These are phyloP conservation scores for Madurella fahalii DNA, from an alignment of 2,329 filamentous ascomycete species.

Conservation along the genomic window DNA sequence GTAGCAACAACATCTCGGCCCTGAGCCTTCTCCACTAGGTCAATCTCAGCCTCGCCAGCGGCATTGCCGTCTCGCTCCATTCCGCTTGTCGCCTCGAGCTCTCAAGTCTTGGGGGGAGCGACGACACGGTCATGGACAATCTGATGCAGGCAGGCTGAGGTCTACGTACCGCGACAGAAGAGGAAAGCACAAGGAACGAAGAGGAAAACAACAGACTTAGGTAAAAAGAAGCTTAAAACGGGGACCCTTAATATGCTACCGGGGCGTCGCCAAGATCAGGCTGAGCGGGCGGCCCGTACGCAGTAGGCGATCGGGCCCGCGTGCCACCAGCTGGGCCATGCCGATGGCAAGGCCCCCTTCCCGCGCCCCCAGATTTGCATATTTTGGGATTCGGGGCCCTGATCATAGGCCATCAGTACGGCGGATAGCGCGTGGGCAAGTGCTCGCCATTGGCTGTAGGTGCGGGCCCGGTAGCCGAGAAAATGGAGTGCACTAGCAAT, in stretches of 20 bases:
- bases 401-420: neutral
- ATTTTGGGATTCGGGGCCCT: no score
- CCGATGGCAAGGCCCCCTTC: neutral
- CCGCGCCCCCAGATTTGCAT: neutral
- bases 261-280: neutral
- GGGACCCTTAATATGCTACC: no score
- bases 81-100: neutral
- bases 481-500: slow-evolving; percentile 2
- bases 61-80: slow-evolving; percentile 5
- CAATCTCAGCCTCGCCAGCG: slow-evolving; percentile 6
- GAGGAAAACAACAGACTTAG: no score
- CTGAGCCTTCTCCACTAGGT: neutral
- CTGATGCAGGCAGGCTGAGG: neutral
- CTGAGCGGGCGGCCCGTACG: neutral
- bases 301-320: neutral
- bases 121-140: neutral
- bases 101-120: neutral
- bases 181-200: neutral
- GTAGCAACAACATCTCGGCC: neutral
- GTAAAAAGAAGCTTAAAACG: no score
- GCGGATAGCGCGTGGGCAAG: neutral
- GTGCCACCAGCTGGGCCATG: neutral
- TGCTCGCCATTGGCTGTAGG: slow-evolving; percentile 3
- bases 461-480: neutral
- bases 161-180: neutral